Conservation (phyloP, 1,284 basidiomycete genomes). For the Vanrija pseudolonga region DNA sequence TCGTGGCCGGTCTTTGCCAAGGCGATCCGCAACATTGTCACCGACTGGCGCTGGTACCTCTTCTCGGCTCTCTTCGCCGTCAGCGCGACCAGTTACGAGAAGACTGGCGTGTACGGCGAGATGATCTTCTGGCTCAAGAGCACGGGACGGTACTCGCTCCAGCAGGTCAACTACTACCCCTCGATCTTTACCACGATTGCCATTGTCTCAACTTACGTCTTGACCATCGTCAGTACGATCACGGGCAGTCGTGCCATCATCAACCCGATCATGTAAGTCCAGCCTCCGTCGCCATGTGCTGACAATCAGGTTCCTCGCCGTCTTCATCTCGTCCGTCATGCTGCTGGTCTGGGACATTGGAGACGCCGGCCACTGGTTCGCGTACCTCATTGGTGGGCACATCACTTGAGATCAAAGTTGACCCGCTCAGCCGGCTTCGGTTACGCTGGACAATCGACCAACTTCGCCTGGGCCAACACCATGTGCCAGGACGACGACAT, state of each 20-base stretch:
- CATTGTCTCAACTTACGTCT: conserved; percentile 29
- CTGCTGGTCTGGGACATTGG: conserved; percentile 31
- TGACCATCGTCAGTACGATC: conserved; percentile 23
- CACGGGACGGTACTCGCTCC: conserved; percentile 1
- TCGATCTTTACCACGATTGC: conserved; percentile 29
- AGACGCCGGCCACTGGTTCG: conserved; percentile 29
- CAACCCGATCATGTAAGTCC: conserved; percentile 31
- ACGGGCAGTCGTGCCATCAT: conserved; percentile 33
- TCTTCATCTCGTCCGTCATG: conserved; percentile 31
- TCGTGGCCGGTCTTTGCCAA: conserved; percentile 16
- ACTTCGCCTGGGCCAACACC: conserved; percentile 17
- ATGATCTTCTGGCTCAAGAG: conserved; percentile 31
- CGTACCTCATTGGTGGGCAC: conserved; percentile 23
- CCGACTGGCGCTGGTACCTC: conserved; percentile 28
- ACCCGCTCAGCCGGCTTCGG: conserved; percentile 22
- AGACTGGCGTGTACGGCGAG: conserved; percentile 29
- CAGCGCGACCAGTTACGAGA: conserved; percentile 27
- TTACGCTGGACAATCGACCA: conserved; percentile 33
- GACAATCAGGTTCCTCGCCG: conserved; percentile 7
- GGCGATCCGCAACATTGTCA: conserved; percentile 17
- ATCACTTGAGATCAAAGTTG: neutral
- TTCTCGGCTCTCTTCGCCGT: conserved; percentile 33
- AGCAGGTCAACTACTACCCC: conserved; percentile 35
- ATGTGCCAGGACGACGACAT: conserved; percentile 8
- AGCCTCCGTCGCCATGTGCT: neutral